Evolutionary conservation across 352 stramenopile genomes (phyloP).

Genomic region (Globisporangium recalcitrans): DNA sequence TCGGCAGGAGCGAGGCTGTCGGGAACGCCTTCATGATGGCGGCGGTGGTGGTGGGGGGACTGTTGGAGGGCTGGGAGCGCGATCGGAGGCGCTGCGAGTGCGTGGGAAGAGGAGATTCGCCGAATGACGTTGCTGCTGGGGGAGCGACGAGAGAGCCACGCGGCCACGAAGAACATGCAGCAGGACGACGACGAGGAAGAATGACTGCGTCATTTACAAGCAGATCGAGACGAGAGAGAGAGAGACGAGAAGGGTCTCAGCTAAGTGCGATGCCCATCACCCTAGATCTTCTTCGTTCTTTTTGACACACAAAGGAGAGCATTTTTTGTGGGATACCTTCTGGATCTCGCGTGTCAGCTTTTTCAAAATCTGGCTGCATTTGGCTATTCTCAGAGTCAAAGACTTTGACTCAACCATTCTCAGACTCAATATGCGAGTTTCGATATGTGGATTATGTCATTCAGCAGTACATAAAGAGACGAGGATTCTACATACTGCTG

Average conservation of each 20-base stretch:
- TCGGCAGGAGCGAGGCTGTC: conserved; percentile 76
- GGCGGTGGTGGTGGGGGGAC: background rate
- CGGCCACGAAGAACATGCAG: conserved; percentile 8
- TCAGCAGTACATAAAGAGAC: background rate
- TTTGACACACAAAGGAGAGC: background rate
- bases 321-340: background rate
- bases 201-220: background rate
- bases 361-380: too few species aligned
- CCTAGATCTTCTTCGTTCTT: background rate
- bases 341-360: background rate
- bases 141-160: background rate
- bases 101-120: conserved; percentile 5
- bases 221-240: too few species aligned
- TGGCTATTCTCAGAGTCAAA: too few species aligned
- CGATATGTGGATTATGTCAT: background rate
- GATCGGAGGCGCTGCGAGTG: background rate
- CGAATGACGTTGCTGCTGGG: conserved; percentile 8
- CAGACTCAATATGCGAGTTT: background rate
- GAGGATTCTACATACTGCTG: background rate
- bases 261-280: background rate
- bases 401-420: too few species aligned
- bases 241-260: background rate
- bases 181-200: background rate
- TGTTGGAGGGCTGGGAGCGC: background rate
- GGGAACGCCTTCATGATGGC: conserved; percentile 54